A percentile compares a stretch with the other conserved stretches of the same genome.
Conservation (phyloP, 2,329 filamentous ascomycete species). For the Verticillium tricorpus region DNA sequence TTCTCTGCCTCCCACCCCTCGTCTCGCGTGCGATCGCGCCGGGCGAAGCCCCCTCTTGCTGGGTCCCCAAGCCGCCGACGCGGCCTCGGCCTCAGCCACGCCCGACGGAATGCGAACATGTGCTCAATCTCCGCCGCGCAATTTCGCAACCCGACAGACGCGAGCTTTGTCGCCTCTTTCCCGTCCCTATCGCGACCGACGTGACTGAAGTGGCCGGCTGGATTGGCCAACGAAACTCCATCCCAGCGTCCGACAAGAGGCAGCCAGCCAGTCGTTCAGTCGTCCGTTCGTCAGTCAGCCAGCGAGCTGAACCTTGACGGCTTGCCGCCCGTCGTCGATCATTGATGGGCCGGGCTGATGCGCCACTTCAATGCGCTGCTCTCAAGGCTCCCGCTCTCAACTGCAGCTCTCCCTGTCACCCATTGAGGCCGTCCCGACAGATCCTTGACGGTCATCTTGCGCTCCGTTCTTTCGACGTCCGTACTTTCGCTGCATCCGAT, state of each 20-base stretch:
- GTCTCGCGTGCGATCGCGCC: background rate
- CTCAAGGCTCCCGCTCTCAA: too few species aligned
- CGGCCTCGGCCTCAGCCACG: background rate
- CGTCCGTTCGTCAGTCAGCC: background rate
- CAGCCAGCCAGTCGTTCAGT: background rate
- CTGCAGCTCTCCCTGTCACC: too few species aligned
- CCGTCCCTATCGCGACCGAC: background rate
- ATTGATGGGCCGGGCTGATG: too few species aligned
- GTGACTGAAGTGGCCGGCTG: background rate
- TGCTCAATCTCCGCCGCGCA: background rate
- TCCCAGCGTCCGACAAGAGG: background rate
- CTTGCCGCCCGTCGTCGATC: too few species aligned
- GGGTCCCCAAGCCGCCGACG: background rate
- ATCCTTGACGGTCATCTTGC: too few species aligned
- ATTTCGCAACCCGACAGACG: background rate
- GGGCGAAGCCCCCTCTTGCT: background rate
- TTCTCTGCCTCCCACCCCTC: background rate
- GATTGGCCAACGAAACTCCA: background rate
- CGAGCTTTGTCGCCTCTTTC: background rate
- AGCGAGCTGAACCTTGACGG: too few species aligned
- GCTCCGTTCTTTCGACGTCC: too few species aligned
- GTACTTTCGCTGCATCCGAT: too few species aligned
- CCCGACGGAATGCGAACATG: background rate
- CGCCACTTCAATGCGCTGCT: too few species aligned
- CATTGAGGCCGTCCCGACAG: too few species aligned